Evolutionary conservation across 2,329 filamentous ascomycete species (phyloP).

Genomic region (Colletotrichum sp.): DNA sequence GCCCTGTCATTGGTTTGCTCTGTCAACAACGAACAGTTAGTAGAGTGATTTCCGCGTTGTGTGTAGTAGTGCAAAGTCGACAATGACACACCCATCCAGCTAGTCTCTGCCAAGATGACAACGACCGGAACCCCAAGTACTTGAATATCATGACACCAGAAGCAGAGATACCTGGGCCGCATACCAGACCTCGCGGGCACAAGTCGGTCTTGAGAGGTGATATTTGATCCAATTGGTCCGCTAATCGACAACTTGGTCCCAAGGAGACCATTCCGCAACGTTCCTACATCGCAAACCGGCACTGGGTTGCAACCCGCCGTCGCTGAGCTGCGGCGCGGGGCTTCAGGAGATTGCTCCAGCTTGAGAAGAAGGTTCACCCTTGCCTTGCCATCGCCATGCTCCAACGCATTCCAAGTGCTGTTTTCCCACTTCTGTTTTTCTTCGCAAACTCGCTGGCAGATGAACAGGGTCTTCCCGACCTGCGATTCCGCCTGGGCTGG

Average conservation of each 20-base stretch:
- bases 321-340: neutral
- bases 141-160: neutral
- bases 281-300: neutral
- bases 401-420: neutral
- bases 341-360: neutral
- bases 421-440: neutral
- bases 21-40: neutral
- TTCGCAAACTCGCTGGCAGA: neutral
- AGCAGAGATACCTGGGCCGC: neutral
- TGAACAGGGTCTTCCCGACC: neutral
- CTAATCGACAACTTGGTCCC: neutral
- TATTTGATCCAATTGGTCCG: neutral
- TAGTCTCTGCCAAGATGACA: neutral
- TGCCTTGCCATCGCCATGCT: neutral
- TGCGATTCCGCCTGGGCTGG: neutral
- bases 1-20: neutral
- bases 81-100: neutral
- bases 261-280: neutral
- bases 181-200: neutral
- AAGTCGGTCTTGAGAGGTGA: neutral
- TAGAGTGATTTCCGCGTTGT: neutral
- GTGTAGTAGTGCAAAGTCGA: neutral
- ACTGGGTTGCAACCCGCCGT: neutral
- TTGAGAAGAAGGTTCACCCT: neutral
- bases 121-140: neutral